Percentiles rank a stretch among this genome's conserved stretches.
Conservation (phyloP, 139 green algal genomes). For the Closterium sp. region DNA sequence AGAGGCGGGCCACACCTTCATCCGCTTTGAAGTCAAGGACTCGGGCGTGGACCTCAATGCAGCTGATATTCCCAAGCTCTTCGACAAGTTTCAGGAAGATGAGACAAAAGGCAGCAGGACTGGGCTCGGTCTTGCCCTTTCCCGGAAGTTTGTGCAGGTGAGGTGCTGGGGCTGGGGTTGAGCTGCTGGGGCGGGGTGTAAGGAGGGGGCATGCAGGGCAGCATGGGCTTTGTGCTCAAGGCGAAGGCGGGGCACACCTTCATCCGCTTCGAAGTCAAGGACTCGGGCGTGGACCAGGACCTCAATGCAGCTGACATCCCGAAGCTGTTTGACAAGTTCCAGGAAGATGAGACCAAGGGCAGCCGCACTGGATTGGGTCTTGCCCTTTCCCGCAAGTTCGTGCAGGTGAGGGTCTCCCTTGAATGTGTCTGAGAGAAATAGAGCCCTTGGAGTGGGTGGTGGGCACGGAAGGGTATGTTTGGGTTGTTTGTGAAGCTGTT, state of each 20-base stretch:
- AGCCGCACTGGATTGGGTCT: too few species aligned
- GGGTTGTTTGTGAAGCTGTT: too few species aligned
- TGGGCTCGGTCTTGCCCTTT: conserved; percentile 76
- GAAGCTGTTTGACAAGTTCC: conserved; percentile 50
- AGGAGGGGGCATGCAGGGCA: too few species aligned
- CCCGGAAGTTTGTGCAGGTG: conserved; percentile 66
- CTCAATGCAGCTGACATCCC: conserved; percentile 23
- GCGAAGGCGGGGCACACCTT: too few species aligned
- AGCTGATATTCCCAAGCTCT: conserved; percentile 38
- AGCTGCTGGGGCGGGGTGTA: too few species aligned
- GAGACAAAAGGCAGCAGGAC: conserved; percentile 50
- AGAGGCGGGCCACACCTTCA: conserved; percentile 19
- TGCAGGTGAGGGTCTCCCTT: too few species aligned
- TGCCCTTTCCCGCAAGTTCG: too few species aligned
- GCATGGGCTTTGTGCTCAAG: too few species aligned
- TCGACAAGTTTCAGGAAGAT: conserved; percentile 48
- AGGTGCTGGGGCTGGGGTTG: neutral
- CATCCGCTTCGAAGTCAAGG: too few species aligned
- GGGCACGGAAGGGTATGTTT: too few species aligned
- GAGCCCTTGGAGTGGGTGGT: too few species aligned
- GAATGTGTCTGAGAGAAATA: too few species aligned
- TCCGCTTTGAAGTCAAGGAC: conserved; percentile 24
- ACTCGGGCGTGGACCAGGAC: neutral
- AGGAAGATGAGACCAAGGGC: conserved; percentile 26
- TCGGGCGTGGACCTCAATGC: conserved; percentile 26